phyloP scores from a whole-genome alignment of 75 land plant genomes.

The Pinus tabuliformis region DNA sequence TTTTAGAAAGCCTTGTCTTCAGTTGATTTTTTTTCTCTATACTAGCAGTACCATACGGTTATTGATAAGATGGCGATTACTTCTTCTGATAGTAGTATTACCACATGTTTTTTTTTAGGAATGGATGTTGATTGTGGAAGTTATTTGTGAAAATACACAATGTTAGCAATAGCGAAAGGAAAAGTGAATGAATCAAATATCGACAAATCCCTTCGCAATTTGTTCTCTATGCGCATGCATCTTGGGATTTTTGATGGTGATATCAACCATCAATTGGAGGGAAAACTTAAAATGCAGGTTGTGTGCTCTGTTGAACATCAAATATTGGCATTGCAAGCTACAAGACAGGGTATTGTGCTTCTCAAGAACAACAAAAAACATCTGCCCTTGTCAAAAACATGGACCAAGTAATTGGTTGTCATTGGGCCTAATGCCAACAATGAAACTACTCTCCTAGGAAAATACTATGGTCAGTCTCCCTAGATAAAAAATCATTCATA shows the following conservation, averaged over 20 bases:
- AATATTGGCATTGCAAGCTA: conserved; percentile 79
- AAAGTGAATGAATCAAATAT: conserved; percentile 56
- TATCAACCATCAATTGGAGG: conserved; percentile 16
- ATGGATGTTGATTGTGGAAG: conserved; percentile 31
- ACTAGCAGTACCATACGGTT: too few relatives aligned
- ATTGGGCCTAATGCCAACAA: conserved; percentile 81
- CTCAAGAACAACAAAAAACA: conserved; percentile 61
- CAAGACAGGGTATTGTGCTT: conserved; percentile 87
- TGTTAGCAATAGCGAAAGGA: conserved; percentile 52
- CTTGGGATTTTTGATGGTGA: conserved; percentile 85
- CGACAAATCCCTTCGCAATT: conserved; percentile 67
- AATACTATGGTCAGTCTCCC: conserved; percentile 57
- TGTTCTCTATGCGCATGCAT: conserved; percentile 9
- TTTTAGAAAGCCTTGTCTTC: too few relatives aligned
- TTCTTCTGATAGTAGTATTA: too few relatives aligned
- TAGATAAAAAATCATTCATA: conserved; percentile 15
- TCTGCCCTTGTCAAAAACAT: conserved; percentile 46
- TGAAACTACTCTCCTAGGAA: conserved; percentile 55
- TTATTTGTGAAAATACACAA: conserved; percentile 45
- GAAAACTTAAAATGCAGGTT: conserved; percentile 35
- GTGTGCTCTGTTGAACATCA: conserved; percentile 71
- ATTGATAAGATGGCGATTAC: too few relatives aligned
- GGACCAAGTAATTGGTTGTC: conserved; percentile 48
- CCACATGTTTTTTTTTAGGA: conserved; percentile 32
- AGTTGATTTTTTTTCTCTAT: too few relatives aligned